Evolutionary conservation across 108 stramenopile species (phyloP), one percentile per base, ranked within the genome.

Genomic region (Nannochloropsis gaditana): DNA sequence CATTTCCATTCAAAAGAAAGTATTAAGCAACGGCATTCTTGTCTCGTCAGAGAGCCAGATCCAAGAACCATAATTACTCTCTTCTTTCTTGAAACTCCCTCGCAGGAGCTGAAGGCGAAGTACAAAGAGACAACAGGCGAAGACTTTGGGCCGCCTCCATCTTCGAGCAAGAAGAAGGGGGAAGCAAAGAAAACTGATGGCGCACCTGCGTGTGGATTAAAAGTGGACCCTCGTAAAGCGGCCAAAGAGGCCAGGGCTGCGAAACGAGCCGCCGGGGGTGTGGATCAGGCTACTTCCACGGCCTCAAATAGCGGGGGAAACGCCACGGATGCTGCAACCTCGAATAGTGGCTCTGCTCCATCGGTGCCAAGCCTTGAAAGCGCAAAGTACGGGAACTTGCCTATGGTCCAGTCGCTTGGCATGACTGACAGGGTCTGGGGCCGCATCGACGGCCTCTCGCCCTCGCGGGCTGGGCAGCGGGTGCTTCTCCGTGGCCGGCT

Each of bases 91-190:
- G 31, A 31, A 31, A 73, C 15, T n/a, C 59, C 59, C 59, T 50
- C 1, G 6, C 86, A 45, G 44, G 86, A 31, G 9, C 83, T 87
- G 47, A 87, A 87, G 21, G 82, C 45, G 42, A 10, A 84, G 43
- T 87, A 87, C 79, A 82, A 87, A 10, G 45, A 43, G 43, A n/a
- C 21, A 19, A 82, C 86, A 43, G 83, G 83, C 42, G 47, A 84
- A 42, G 81, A 82, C 9, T 87, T 21, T 84, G 86, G 79, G 84
- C 82, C 44, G n/a, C 41, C 80, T 19, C 41, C 41, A 5, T 19
- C 80, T n/a, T 31, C 80, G 10, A 45, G 83, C 43, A 79, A 83
- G 73, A 84, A 84, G 86, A 83, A 84, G 43, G 84, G 79, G 83
- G 85, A 86, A 10, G 6, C 42, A 41, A 42, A 42, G 3, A 31